Base-by-base conservation (phyloP, 148 eudicot species). In the Limonium bicolor region DNA sequence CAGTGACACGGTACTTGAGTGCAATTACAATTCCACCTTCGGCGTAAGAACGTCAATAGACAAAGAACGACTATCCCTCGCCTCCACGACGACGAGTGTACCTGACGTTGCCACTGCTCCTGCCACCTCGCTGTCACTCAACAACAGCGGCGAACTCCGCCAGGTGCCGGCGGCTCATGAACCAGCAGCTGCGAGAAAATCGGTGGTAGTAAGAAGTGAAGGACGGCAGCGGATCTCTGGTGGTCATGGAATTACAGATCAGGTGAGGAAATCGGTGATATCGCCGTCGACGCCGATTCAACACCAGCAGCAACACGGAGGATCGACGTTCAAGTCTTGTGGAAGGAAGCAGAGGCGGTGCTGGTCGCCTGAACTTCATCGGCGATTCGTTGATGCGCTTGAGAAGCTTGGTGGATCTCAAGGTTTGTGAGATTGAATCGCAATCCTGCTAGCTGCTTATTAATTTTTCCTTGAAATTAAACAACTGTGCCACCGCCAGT, bases 351-450 rank as follows among this genome's bases (percentile, higher is more conserved):
- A 54, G 22, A 38, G 76, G 37, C 72, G 69, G 42, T 55, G 67
- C 22, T 69, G 74, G 74, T 69, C 74, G 16, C 66, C 66, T 37
- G 69, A 68, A 50, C 62, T 68, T 20, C 73, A 68, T 8, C 48
- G 69, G 9, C 65, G 62, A 20, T 68, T 68, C 12, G 27, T 63
- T 9, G 65, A 63, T 1, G 69, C 62, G 4, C 69, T 69, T 34
- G 65, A 59, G 5, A 55, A 42, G 26, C 74, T 69, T 36, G 74
- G 74, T 23, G 74, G 74, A 48, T 24, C 69, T 12, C 65, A 69
- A 63, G 74, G 74, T 69, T 24, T 20, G 27, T 41, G n/a, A n/a
- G n/a, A n/a, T n/a, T n/a, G n/a, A n/a, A n/a, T n/a, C n/a, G n/a
- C n/a, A n/a, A n/a, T n/a, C n/a, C 15, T 43, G 41, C 17, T 36